These are phyloP conservation scores for Didymella sp. DNA, from an alignment of 2,329 filamentous ascomycete genomes.

Conservation along the genomic window DNA sequence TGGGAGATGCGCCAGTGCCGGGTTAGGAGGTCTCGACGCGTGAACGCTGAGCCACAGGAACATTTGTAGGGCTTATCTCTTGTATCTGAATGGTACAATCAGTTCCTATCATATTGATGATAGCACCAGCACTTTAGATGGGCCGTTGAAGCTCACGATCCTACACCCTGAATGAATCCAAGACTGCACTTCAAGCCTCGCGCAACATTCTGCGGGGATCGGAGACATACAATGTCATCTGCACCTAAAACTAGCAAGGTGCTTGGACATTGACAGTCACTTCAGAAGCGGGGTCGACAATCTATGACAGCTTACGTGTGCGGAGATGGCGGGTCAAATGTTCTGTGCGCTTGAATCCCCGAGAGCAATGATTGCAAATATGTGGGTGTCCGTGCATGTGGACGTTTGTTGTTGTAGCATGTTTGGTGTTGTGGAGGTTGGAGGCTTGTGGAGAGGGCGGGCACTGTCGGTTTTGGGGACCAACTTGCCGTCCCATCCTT, in stretches of 20 bases:
- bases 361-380: conserved; percentile 37
- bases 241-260: too few species aligned
- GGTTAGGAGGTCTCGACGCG: conserved; percentile 41
- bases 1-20: conserved; percentile 42
- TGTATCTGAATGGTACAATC: conserved; percentile 31
- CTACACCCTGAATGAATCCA: neutral
- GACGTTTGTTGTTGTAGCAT: conserved; percentile 18
- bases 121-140: too few species aligned
- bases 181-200: neutral
- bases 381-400: conserved; percentile 37
- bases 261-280: neutral
- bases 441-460: conserved; percentile 19
- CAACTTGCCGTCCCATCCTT: neutral
- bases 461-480: neutral
- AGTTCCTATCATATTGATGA: conserved; percentile 1
- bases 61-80: conserved; percentile 42
- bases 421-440: conserved; percentile 28
- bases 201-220: neutral
- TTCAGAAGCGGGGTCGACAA: neutral
- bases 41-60: conserved; percentile 37
- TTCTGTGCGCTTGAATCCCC: conserved; percentile 41
- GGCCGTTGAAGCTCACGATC: neutral
- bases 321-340: conserved; percentile 42
- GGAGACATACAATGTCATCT: too few species aligned
- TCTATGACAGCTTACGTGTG: conserved; percentile 34